Percentiles rank a stretch among this genome's conserved stretches.
Evolutionary conservation across 164 flowering plant species (phyloP).

Genomic region (Vitis cinerea): DNA sequence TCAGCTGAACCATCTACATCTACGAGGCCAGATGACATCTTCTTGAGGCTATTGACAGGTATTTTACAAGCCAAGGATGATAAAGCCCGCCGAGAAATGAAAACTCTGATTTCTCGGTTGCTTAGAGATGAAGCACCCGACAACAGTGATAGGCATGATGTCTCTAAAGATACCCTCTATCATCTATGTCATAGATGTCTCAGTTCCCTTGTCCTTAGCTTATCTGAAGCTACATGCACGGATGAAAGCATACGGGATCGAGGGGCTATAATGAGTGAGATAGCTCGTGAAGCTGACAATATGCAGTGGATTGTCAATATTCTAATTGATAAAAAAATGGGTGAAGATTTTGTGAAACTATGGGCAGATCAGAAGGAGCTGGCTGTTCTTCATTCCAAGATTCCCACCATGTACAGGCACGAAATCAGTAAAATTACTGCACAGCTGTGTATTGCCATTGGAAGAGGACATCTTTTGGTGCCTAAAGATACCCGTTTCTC

Average conservation of each 20-base stretch:
- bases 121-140: conserved; percentile 53
- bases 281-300: conserved; percentile 86
- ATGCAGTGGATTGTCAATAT: conserved; percentile 84
- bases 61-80: conserved; percentile 83
- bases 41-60: conserved; percentile 50
- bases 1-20: conserved; percentile 58
- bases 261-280: conserved; percentile 66
- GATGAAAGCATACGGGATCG: conserved; percentile 56
- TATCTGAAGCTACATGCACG: conserved; percentile 55
- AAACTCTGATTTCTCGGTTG: conserved; percentile 52
- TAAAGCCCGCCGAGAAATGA: conserved; percentile 88
- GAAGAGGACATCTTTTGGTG: conserved; percentile 72
- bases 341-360: conserved; percentile 77
- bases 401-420: conserved; percentile 74
- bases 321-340: conserved; percentile 60
- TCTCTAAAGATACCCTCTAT: conserved; percentile 68
- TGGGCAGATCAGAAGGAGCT: conserved; percentile 96
- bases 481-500: conserved; percentile 58
- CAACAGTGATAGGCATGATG: conserved; percentile 31
- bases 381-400: conserved; percentile 71
- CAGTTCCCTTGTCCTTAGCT: conserved; percentile 58
- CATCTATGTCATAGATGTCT: conserved; percentile 72
- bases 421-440: conserved; percentile 90
- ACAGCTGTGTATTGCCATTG: conserved; percentile 73
- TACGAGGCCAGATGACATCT: conserved; percentile 47